These are phyloP conservation scores for Phaeosphaeriaceae sp. DNA, from an alignment of 2,329 filamentous ascomycete species.

Conservation along the genomic window DNA sequence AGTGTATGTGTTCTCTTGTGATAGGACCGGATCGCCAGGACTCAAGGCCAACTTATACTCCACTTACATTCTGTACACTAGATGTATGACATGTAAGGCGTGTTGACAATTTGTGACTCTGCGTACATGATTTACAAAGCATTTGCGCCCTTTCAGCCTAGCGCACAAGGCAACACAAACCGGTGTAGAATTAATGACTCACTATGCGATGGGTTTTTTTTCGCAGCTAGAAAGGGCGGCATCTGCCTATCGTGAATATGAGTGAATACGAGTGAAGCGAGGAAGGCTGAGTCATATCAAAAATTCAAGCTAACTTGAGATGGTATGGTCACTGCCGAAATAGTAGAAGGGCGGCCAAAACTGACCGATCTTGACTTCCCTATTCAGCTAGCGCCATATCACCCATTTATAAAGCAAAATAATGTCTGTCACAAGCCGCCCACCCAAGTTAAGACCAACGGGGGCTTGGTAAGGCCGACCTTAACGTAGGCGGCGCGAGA, in stretches of 20 bases:
- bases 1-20: background rate
- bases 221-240: too few relatives aligned
- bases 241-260: too few relatives aligned
- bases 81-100: background rate
- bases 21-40: background rate
- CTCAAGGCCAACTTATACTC: slow-evolving; percentile 6
- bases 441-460: too few relatives aligned
- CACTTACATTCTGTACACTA: background rate
- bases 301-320: background rate
- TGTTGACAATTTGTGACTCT: too few relatives aligned
- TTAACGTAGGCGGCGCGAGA: too few relatives aligned
- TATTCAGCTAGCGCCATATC: too few relatives aligned
- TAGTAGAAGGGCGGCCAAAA: background rate
- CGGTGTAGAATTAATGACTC: background rate
- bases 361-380: too few relatives aligned
- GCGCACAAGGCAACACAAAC: background rate
- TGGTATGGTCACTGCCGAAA: background rate
- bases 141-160: background rate
- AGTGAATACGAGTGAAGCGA: background rate
- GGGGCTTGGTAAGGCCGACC: too few relatives aligned
- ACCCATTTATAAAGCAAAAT: too few relatives aligned
- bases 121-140: background rate
- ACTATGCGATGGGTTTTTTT: background rate
- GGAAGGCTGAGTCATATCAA: slow-evolving; percentile 1
- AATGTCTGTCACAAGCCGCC: too few relatives aligned